These are phyloP conservation scores for Xylaria cubensis DNA, from an alignment of 495 filamentous ascomycete species.

Conservation along the genomic window DNA sequence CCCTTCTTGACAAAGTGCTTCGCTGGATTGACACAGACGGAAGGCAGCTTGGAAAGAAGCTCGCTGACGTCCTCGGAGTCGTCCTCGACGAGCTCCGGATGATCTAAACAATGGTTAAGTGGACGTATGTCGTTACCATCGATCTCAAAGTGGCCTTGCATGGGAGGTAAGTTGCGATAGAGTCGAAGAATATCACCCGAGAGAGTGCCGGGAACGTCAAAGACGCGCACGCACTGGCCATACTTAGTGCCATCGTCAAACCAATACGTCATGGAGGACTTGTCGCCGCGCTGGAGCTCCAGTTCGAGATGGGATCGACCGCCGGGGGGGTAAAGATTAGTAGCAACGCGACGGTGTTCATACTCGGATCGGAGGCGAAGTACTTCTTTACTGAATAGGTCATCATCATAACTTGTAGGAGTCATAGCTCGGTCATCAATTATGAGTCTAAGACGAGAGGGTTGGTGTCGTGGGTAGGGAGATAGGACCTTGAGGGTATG, in stretches of 20 bases:
- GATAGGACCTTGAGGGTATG: too few relatives aligned
- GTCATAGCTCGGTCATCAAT: too few relatives aligned
- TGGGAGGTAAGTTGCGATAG: not conserved
- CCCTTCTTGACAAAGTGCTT: slow-evolving; percentile 42
- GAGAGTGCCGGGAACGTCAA: not conserved
- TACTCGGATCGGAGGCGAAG: too few relatives aligned
- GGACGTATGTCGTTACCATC: not conserved
- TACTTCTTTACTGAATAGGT: too few relatives aligned
- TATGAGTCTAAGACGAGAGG: too few relatives aligned
- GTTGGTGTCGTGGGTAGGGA: too few relatives aligned
- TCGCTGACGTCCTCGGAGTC: not conserved
- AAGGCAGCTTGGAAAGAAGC: slow-evolving; percentile 26
- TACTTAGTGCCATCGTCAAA: not conserved
- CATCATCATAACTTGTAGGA: too few relatives aligned
- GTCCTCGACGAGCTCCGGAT: not conserved
- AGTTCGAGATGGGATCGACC: too few relatives aligned
- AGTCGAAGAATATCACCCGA: not conserved
- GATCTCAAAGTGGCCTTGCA: not conserved
- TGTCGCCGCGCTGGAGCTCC: not conserved
- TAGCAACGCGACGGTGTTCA: too few relatives aligned
- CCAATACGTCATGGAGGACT: not conserved
- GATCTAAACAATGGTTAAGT: not conserved
- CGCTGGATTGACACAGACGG: slow-evolving; percentile 31
- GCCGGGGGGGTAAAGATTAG: too few relatives aligned
- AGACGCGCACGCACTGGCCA: not conserved